phyloP scores from a whole-genome alignment of 176 grass and related monocot species.

The Lolium rigidum region DNA sequence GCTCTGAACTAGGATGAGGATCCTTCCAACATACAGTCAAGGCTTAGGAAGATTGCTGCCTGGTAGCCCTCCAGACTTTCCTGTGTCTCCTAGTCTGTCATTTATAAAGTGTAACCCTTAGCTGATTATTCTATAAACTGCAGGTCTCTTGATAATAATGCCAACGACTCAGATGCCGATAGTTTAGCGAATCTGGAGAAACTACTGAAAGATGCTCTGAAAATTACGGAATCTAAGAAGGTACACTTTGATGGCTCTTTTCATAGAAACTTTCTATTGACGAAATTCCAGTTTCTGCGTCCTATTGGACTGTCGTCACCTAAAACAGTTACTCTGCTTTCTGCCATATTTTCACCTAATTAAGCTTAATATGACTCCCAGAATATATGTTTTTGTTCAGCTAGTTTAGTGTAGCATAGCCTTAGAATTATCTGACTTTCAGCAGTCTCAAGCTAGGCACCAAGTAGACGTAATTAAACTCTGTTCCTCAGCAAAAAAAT shows the following conservation, averaged over 20 bases:
- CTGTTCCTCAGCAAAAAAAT: too few relatives aligned
- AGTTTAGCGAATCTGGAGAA: constrained; percentile 60
- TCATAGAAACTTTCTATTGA: not conserved
- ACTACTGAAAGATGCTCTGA: constrained; percentile 56
- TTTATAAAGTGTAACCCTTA: not conserved
- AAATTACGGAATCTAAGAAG: constrained; percentile 54
- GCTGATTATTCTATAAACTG: constrained; percentile 33
- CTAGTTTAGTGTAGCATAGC: not conserved
- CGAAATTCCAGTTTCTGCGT: not conserved
- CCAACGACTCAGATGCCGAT: constrained; percentile 47
- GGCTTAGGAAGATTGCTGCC: constrained; percentile 44
- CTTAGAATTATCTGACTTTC: not conserved
- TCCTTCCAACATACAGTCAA: constrained; percentile 41
- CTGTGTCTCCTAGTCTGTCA: not conserved
- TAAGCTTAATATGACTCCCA: not conserved
- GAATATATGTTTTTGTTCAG: not conserved
- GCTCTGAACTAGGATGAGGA: constrained; percentile 31
- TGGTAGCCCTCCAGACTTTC: constrained; percentile 47
- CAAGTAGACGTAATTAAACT: not conserved
- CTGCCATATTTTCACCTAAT: not conserved
- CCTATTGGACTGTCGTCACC: not conserved
- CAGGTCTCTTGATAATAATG: constrained; percentile 52
- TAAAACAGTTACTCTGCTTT: not conserved
- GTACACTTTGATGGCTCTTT: constrained; percentile 23
- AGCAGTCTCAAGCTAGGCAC: not conserved